Evolutionary conservation across 495 filamentous ascomycete genomes (phyloP).

Genomic region (Aspergillus homomorphus): DNA sequence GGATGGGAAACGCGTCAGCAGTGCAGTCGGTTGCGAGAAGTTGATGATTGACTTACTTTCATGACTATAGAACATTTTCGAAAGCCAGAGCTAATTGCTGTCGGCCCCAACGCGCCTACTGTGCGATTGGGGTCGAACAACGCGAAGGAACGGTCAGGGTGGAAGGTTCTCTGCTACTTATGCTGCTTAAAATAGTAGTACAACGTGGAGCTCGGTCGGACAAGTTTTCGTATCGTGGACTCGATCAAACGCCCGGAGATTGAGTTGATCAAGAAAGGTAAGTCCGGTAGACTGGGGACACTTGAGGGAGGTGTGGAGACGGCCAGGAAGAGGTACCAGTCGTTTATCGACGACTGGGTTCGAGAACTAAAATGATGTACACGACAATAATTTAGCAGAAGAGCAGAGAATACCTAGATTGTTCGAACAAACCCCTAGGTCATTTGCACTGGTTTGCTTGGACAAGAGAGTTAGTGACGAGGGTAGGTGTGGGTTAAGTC

Average conservation of each 20-base stretch:
- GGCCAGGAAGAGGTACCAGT: neutral
- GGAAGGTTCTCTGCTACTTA: neutral
- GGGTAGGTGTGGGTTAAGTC: neutral
- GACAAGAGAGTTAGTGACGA: neutral
- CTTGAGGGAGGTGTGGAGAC: neutral
- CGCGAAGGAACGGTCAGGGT: neutral
- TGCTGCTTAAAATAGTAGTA: neutral
- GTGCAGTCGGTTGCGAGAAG: neutral
- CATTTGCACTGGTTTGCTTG: too few relatives aligned
- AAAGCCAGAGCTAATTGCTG: neutral
- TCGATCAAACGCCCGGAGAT: neutral
- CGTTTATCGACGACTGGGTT: neutral
- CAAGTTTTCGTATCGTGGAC: neutral
- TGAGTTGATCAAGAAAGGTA: neutral
- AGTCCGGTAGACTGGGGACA: neutral
- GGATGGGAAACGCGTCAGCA: constrained; percentile 11
- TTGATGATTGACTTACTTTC: constrained; percentile 59
- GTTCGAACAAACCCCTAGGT: too few relatives aligned
- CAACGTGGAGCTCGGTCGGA: neutral
- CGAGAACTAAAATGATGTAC: too few relatives aligned
- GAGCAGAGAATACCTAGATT: too few relatives aligned
- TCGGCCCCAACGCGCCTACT: neutral
- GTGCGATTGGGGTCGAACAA: neutral
- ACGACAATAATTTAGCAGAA: too few relatives aligned
- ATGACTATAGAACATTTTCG: constrained; percentile 86